Evolutionary conservation across 305 asterid species (phyloP), one percentile per base, ranked within the genome.

Genomic region (Ilex paraguariensis): DNA sequence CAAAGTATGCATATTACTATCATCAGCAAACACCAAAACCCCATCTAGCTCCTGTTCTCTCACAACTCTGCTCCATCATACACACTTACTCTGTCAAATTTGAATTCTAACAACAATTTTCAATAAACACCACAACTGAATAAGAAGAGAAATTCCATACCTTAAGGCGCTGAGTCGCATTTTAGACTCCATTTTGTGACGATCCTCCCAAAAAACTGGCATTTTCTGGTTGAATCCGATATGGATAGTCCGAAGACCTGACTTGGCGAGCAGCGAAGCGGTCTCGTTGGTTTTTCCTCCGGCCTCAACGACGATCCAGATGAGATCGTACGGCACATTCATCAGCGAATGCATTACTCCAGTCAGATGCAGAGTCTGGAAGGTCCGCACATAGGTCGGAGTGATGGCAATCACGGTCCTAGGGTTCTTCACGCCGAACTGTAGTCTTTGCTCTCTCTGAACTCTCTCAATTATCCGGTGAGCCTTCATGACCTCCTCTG

Each of bases 271-370:
- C 71, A 94, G 72, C 4, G 82, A 77, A 6, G 88, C 86, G 0
- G 99, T 94, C 79, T 94, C 99, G 9, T 86, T 91, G 13, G 87
- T 84, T 10, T 66, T 54, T 6, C 88, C 91, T 3, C 96, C 95
- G 31, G 96, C 98, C 76, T 94, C 99, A 30, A 90, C 93, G 4
- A 94, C 96, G 61, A 94, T 85, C 99, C 99, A 94, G 40, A 90
- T 66, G 30, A 90, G 81, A 80, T 90, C 90, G 72, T 83, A 84
- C 1, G 82, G 90, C 58, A 82, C 81, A 73, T 90, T 94, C 99
- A 90, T 94, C 80, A 94, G 68, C 10, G 95, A 79, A 69, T 94
- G 97, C 97, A 91, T 88, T 76, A 88, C 87, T 0, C 99, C 99
- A 0, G 95, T 94, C 30, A 94, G 87, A 84, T 94, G 99, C 74